These are phyloP conservation scores for Panicum miliaceum DNA, from an alignment of 176 grass and related monocot genomes.

Conservation along the genomic window DNA sequence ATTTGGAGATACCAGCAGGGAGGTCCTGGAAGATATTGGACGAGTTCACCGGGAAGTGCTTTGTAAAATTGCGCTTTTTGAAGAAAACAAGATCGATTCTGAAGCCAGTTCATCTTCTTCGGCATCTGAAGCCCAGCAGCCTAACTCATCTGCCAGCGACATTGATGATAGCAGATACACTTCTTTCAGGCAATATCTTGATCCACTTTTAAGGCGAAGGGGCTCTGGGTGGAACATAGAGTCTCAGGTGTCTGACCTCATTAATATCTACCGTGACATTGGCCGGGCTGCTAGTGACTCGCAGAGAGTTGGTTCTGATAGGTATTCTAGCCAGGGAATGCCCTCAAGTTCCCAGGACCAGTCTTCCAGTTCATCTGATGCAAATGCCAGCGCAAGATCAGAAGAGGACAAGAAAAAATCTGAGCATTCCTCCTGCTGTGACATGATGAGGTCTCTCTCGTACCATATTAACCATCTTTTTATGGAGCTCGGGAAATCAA, in stretches of 20 bases:
- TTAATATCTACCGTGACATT: conserved; percentile 93
- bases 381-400: conserved; percentile 49
- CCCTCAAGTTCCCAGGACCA: conserved; percentile 66
- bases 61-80: conserved; percentile 74
- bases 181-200: conserved; percentile 95
- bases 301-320: conserved; percentile 65
- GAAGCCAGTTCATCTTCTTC: conserved; percentile 54
- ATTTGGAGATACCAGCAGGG: conserved; percentile 86
- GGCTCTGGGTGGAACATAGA: conserved; percentile 85
- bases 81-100: conserved; percentile 69
- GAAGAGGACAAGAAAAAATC: conserved; percentile 78
- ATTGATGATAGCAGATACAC: conserved; percentile 79
- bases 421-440: conserved; percentile 71
- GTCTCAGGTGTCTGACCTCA: conserved; percentile 91
- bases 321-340: conserved; percentile 55
- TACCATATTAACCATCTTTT: conserved; percentile 97
- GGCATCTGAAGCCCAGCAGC: conserved; percentile 55
- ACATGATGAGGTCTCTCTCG: conserved; percentile 92
- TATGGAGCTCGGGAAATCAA: conserved; percentile 92
- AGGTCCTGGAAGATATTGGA: conserved; percentile 91
- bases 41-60: conserved; percentile 80
- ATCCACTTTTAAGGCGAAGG: conserved; percentile 90
- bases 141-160: conserved; percentile 50
- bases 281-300: conserved; percentile 71
- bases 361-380: conserved; percentile 64